Evolutionary conservation across 73 alveolate species (phyloP), one percentile per base, ranked within the genome.

Genomic region (Durusdinium trenchii): DNA sequence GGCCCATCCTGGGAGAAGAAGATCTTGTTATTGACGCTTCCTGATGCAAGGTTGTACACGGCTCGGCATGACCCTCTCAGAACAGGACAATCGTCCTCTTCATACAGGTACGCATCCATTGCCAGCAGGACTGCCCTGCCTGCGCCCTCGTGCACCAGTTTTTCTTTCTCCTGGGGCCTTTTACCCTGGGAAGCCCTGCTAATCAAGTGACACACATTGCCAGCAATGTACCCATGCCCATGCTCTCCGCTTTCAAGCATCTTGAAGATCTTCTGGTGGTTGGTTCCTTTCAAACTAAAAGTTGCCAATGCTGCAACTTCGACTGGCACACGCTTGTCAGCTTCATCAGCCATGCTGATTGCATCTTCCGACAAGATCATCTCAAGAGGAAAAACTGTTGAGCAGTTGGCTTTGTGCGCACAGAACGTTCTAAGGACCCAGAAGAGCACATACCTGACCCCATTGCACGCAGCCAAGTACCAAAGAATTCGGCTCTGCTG

Each of bases 261-360:
- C 43, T 5, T 75, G 38, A 0, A 9, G 48, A 36, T 35, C 85
- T 73, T 73, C 85, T 73, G 10, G 36, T 35, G 85, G 51, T 36
- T 42, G 35, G 85, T 16, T 42, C 85, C 85, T 26, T 73, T 1
- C 51, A 73, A 35, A 73, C 85, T 73, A 4, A 73, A 36, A n/a
- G 47, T 36, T 38, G 85, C 23, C 51, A 12, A n/a, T 12, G 42
- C 42, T 38, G 50, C 54, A n/a, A 73, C 85, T 73, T 73, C 85
- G 30, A 73, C 16, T 73, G 85, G 85, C 85, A 36, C 85, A 38
- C 85, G 85, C 85, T 73, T 73, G 85, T 73, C 50, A 10, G 85
- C 85, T 12, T 32, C 48, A 28, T 73, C 85, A 28, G 85, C 85
- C 23, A 36, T 18, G 23, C 7, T 42, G 51, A 36, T 36, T 36